These are phyloP conservation scores for Blastocystis sp. DNA, from an alignment of 352 stramenopile species.

Conservation along the genomic window DNA sequence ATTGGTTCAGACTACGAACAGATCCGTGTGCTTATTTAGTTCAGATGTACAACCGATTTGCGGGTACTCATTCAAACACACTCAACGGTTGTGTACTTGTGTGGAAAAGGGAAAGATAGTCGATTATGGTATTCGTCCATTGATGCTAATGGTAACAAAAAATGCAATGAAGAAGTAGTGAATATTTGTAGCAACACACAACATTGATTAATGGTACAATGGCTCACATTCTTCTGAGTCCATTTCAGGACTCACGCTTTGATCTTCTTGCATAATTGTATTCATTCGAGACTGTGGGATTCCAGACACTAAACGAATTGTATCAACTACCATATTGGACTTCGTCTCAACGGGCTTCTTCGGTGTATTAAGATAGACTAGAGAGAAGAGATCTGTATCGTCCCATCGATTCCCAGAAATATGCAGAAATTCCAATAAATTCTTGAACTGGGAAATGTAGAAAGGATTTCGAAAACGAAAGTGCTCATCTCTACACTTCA, in stretches of 20 bases:
- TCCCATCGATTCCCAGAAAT: conserved; percentile 3
- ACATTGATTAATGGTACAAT: background rate
- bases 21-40: background rate
- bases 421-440: conserved; percentile 32
- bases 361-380: background rate
- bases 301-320: conserved; percentile 19
- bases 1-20: background rate
- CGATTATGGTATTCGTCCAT: background rate
- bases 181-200: background rate
- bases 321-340: conserved; percentile 56
- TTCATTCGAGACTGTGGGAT: conserved; percentile 34
- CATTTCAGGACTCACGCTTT: background rate
- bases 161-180: background rate
- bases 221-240: background rate
- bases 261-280: conserved; percentile 7
- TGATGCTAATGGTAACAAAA: background rate
- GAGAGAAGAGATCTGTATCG: background rate
- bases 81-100: background rate
- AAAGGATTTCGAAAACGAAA: conserved; percentile 40
- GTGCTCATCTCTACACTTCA: background rate
- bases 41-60: conserved; percentile 5
- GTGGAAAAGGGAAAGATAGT: background rate
- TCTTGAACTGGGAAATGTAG: background rate
- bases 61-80: background rate
- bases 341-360: background rate